phyloP scores from a whole-genome alignment of 1,284 basidiomycete genomes.

The Volvariella volvacea region DNA sequence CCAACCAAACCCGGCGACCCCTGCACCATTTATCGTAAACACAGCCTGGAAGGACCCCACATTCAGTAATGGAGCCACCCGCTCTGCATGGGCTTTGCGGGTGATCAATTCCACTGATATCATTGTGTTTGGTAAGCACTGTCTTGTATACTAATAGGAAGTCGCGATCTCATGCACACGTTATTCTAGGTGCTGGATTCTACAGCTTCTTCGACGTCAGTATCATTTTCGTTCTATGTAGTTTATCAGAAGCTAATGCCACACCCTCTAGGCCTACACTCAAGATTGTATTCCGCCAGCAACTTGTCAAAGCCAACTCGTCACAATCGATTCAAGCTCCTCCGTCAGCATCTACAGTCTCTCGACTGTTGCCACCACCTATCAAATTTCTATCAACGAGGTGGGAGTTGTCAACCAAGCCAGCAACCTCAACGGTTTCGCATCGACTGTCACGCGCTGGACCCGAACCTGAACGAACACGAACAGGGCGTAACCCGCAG shows the following conservation, averaged over 20 bases:
- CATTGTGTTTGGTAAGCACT: constrained; percentile 53
- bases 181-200: constrained; percentile 46
- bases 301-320: constrained; percentile 55
- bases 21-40: constrained; percentile 48
- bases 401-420: constrained; percentile 42
- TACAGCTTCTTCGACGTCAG: constrained; percentile 60
- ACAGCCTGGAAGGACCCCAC: constrained; percentile 50
- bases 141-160: too few species aligned
- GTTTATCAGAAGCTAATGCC: not conserved
- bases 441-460: constrained; percentile 58
- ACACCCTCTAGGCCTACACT: constrained; percentile 37
- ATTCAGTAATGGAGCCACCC: constrained; percentile 26
- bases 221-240: not conserved
- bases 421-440: constrained; percentile 54
- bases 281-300: constrained; percentile 39
- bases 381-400: constrained; percentile 48
- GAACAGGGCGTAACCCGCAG: not conserved
- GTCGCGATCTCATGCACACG: too few species aligned
- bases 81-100: constrained; percentile 53
- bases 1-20: constrained; percentile 54
- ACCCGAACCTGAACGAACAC: constrained; percentile 13
- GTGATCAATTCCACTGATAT: constrained; percentile 52
- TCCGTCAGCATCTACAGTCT: constrained; percentile 51
- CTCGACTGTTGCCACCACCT: constrained; percentile 54
- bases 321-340: constrained; percentile 51